These are phyloP conservation scores for Sclerotinia trifoliorum DNA, from an alignment of 2,329 filamentous ascomycete genomes.

Conservation along the genomic window DNA sequence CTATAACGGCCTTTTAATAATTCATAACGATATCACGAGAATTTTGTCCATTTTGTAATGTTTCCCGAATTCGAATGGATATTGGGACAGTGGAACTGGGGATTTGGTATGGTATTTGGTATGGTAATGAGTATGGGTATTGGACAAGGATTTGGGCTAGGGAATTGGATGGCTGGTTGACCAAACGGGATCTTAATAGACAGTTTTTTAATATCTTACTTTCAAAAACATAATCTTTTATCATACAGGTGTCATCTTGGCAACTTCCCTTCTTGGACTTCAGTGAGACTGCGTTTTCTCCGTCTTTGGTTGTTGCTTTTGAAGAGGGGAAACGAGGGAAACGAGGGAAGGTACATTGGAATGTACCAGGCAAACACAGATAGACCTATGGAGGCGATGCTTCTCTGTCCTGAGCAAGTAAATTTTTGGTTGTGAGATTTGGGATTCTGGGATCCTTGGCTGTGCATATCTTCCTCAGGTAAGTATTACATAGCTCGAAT, in stretches of 20 bases:
- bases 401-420: no score
- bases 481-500: no score
- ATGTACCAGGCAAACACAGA: background rate
- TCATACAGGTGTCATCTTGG: background rate
- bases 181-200: background rate
- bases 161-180: background rate
- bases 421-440: no score
- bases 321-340: background rate
- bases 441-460: background rate
- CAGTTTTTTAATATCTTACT: background rate
- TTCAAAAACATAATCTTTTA: background rate
- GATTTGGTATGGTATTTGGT: background rate
- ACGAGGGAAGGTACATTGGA: background rate
- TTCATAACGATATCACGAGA: background rate
- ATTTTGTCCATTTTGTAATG: background rate
- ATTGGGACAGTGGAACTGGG: background rate
- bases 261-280: background rate
- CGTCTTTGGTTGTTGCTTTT: background rate
- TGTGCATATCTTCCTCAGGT: background rate
- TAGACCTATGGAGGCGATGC: background rate
- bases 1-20: conserved; percentile 28
- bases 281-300: background rate
- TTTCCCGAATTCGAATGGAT: background rate
- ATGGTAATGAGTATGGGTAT: background rate
- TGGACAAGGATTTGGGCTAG: no score